Base-by-base conservation (phyloP, 2,329 filamentous ascomycete species). In the Pezicula rhizophila region DNA sequence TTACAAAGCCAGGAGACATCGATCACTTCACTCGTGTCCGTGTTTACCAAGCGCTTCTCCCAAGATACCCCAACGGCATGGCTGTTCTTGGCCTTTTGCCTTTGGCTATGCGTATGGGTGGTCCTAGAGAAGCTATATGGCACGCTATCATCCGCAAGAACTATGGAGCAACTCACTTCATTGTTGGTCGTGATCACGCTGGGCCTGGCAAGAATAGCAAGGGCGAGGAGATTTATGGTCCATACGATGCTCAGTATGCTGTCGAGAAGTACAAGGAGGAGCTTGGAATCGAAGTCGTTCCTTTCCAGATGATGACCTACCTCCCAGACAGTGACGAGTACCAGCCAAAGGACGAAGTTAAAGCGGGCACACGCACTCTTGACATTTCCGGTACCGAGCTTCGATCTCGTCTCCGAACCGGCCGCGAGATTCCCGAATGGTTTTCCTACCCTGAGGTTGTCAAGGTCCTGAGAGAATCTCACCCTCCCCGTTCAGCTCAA, bases 141-240 rank as follows among this genome's bases (percentile, higher is more conserved):
- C 93, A 99, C 78, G 93, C 93, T 66, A 96, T 99, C 65, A 99
- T 99, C 78, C 90, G 93, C 68, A 99, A 97, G 85, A 99, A 99
- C 74, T 91, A 96, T 75, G 93, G 93, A 64, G 90, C 92, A 42
- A 97, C 93, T 14, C 93, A 99, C 79, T 99, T 99, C 78, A 99
- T 99, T 63, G 91, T 99, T 58, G 93, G 93, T 53, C 89, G 93
- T 75, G 93, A 99, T 74, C 93, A 99, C 73, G 93, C 93, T 58
- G 93, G 93, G 44, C 93, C 93, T 40, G 93, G 93, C 66, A 96
- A 95, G 82, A 97, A 97, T 83, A 95, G 89, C 78, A 84, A 92
- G 74, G 93, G 93, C 51, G 84, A 88, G 63, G 93, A 99, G 68
- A 95, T 96, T 76, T 99, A 99, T 72, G 93, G 93, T 45, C 91